These are phyloP conservation scores for Plasmodium knowlesi DNA, from an alignment of 169 alveolate genomes.

Conservation along the genomic window DNA sequence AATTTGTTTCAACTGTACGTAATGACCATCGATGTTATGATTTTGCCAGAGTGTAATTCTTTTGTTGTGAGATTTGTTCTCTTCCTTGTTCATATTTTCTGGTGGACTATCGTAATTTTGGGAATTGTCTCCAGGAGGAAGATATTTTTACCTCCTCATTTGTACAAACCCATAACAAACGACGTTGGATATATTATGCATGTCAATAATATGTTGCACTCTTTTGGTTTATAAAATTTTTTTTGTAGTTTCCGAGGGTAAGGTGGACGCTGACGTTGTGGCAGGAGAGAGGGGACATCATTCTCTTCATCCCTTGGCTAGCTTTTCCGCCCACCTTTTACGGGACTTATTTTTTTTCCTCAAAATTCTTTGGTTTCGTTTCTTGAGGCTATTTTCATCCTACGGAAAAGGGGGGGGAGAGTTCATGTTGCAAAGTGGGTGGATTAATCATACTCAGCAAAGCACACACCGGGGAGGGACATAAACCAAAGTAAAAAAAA, in stretches of 20 bases:
- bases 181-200: slow-evolving; percentile 34
- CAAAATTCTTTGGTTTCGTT: slow-evolving; percentile 17
- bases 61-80: slow-evolving; percentile 38
- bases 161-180: slow-evolving; percentile 63
- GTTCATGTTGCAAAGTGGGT: background rate
- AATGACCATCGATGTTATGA: slow-evolving; percentile 42
- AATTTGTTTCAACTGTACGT: slow-evolving; percentile 53
- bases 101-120: slow-evolving; percentile 59
- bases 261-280: background rate
- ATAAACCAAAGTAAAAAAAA: background rate
- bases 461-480: background rate
- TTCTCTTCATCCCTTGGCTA: background rate
- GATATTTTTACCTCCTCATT: slow-evolving; percentile 63
- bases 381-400: slow-evolving; percentile 70
- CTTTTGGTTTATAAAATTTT: slow-evolving; percentile 39
- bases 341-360: slow-evolving; percentile 43
- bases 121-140: slow-evolving; percentile 51
- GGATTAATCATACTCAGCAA: background rate
- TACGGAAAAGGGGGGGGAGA: background rate
- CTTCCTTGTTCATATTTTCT: slow-evolving; percentile 31
- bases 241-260: background rate
- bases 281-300: background rate
- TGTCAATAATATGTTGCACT: slow-evolving; percentile 41
- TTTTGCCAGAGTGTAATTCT: slow-evolving; percentile 70
- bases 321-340: slow-evolving; percentile 15